Evolutionary conservation across 208 protist species (phyloP).

Genomic region (Tritrichomonas musculus): DNA sequence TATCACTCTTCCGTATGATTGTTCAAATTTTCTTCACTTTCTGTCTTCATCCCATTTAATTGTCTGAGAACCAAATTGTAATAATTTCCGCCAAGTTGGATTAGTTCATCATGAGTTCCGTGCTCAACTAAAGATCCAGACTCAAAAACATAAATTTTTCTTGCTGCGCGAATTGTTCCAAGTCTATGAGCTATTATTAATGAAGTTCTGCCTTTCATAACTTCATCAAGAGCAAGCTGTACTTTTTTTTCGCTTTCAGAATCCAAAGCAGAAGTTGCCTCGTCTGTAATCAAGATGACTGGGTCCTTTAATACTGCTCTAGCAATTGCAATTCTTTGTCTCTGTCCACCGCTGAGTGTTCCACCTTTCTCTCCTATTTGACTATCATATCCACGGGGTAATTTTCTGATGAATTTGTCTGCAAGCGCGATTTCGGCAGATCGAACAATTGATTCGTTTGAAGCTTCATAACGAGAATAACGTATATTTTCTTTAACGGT

Average conservation of each 20-base stretch:
- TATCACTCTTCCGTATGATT: too few species aligned
- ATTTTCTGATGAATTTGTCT: not conserved
- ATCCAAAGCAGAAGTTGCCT: not conserved
- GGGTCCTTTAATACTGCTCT: not conserved
- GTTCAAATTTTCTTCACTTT: too few species aligned
- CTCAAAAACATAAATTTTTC: not conserved
- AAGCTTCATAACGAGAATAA: not conserved
- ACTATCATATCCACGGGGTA: not conserved
- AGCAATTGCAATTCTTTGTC: not conserved
- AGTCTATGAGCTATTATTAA: not conserved
- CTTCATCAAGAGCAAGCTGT: not conserved
- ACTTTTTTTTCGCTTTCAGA: not conserved
- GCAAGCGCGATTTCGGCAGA: not conserved
- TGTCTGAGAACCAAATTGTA: not conserved
- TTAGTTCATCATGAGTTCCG: not conserved
- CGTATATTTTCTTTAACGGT: not conserved
- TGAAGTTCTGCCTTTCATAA: not conserved
- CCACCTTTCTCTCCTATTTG: not conserved
- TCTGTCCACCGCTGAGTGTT: not conserved
- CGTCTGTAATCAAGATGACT: not conserved
- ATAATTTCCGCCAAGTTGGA: not conserved
- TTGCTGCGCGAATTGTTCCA: not conserved
- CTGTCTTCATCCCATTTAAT: not conserved
- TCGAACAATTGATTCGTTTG: not conserved
- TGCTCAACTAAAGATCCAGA: not conserved